Evolutionary conservation across 352 stramenopile species (phyloP).

Genomic region (Globisporangium viniferum): DNA sequence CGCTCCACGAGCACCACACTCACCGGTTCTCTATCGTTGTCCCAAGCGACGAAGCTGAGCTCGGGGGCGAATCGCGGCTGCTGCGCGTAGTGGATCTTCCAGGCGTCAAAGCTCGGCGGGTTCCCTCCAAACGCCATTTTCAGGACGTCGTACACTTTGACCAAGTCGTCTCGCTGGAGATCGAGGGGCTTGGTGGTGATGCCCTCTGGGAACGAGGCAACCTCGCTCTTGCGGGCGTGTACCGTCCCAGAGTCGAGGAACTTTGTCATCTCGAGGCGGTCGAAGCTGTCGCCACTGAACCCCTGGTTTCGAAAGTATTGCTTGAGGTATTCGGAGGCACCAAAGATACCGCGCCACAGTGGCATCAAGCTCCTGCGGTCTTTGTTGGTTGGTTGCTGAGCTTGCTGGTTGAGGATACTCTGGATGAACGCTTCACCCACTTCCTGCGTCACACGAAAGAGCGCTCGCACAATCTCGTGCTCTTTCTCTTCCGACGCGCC

Average conservation of each 20-base stretch:
- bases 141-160: constrained; percentile 13
- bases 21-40: not conserved
- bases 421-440: not conserved
- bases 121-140: constrained; percentile 13
- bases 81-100: constrained; percentile 19
- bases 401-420: not conserved
- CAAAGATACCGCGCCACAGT: not conserved
- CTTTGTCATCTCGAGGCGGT: constrained; percentile 3
- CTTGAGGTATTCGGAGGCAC: not conserved
- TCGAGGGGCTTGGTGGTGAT: constrained; percentile 4
- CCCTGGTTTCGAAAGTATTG: not conserved
- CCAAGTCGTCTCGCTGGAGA: not conserved
- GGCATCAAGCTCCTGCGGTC: not conserved
- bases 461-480: not conserved
- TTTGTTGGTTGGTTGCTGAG: not conserved
- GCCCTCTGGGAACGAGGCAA: not conserved
- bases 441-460: not conserved
- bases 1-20: constrained; percentile 4
- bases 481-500: not conserved
- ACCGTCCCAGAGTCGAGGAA: not conserved
- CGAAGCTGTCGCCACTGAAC: not conserved
- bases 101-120: constrained; percentile 14
- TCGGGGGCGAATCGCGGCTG: constrained; percentile 17
- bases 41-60: constrained; percentile 13
- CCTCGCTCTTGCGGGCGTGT: not conserved